Conservation (phyloP, 805 yeast species). For the Kluyveromyces nonfermentans region DNA sequence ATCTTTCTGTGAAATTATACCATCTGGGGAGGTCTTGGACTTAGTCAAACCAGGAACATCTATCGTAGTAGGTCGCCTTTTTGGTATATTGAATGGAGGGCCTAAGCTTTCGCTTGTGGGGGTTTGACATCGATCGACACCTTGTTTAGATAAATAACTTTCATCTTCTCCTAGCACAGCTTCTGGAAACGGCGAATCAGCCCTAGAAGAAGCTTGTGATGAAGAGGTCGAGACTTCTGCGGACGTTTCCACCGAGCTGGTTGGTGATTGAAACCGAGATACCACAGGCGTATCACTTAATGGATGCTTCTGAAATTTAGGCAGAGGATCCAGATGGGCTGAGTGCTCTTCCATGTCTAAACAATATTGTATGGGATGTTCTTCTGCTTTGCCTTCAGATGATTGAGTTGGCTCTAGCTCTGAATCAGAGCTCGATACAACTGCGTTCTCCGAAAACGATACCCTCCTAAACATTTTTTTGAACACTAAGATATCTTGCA, state of each 20-base stretch:
- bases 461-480: constrained; percentile 14
- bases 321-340: constrained; percentile 18
- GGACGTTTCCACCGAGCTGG: constrained; percentile 26
- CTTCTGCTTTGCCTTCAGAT: constrained; percentile 2
- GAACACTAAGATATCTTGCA: background rate
- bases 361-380: constrained; percentile 13
- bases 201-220: constrained; percentile 9
- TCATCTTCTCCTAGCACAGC: background rate
- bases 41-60: constrained; percentile 90
- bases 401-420: constrained; percentile 16
- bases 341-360: constrained; percentile 5
- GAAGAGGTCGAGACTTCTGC: constrained; percentile 24
- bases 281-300: constrained; percentile 65
- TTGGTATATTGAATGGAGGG: constrained; percentile 25
- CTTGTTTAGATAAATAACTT: background rate
- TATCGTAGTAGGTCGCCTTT: constrained; percentile 66
- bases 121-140: background rate
- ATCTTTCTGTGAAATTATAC: constrained; percentile 51
- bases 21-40: constrained; percentile 71
- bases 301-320: constrained; percentile 63
- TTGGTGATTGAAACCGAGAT: constrained; percentile 49
- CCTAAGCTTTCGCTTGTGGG: background rate
- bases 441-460: constrained; percentile 12
- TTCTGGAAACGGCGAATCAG: background rate
- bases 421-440: constrained; percentile 15